Conservation (phyloP, 1,284 basidiomycete genomes). For the Meira nashicola region DNA sequence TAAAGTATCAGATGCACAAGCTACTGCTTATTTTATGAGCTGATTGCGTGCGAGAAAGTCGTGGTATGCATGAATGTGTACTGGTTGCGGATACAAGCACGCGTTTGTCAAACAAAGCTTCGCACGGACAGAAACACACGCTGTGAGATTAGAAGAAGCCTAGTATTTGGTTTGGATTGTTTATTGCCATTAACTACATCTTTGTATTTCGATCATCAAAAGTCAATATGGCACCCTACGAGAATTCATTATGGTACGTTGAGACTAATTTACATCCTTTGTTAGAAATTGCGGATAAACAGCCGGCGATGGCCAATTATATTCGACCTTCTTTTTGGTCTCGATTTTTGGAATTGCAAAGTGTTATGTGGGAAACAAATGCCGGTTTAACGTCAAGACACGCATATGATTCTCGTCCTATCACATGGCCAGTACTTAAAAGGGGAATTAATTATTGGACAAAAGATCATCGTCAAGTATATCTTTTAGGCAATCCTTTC, state of each 20-base stretch:
- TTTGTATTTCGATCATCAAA: background rate
- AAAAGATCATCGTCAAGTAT: slow-evolving; percentile 85
- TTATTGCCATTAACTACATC: too few species aligned
- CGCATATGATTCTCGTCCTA: slow-evolving; percentile 85
- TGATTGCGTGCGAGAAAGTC: too few species aligned
- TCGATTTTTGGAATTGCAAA: slow-evolving; percentile 88
- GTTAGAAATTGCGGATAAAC: slow-evolving; percentile 12
- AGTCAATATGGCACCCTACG: slow-evolving; percentile 9
- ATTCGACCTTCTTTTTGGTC: slow-evolving; percentile 74
- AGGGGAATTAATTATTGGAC: slow-evolving; percentile 97
- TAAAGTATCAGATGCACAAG: too few species aligned
- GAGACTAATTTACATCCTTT: slow-evolving; percentile 75
- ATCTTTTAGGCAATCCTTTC: slow-evolving; percentile 87
- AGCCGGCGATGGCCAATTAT: slow-evolving; percentile 62
- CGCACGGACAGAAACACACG: background rate
- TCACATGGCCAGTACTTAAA: slow-evolving; percentile 77
- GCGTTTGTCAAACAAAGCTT: background rate
- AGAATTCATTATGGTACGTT: slow-evolving; percentile 87
- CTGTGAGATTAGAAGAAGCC: background rate
- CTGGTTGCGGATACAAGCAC: background rate
- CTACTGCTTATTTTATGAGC: too few species aligned
- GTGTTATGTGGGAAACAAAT: slow-evolving; percentile 98
- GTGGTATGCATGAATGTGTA: too few species aligned
- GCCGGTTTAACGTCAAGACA: slow-evolving; percentile 90
- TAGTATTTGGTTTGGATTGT: too few species aligned